Base-by-base conservation (phyloP, 2,329 filamentous ascomycete genomes). In the Aureobasidium pullulans region DNA sequence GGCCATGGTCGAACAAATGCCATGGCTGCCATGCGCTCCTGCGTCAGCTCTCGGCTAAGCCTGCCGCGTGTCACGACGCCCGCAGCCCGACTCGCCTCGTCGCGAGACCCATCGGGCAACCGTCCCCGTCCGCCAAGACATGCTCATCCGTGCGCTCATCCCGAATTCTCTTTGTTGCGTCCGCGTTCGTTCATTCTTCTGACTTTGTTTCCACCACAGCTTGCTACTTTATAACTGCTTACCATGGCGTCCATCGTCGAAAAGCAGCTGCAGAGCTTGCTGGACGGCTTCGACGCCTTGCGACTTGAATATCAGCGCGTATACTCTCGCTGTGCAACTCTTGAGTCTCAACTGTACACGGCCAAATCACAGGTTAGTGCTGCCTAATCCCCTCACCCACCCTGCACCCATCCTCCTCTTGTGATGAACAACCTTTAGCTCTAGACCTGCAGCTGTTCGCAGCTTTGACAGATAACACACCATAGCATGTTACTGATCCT, bases 391-490 rank as follows among this genome's bases (percentile, higher is more conserved):
- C 40, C 44, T 56, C 44, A 23, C 56, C 36, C n/a, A 29, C 19
- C n/a, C 54, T 23, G 13, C 23, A 44, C 53, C 19, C 47, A 23
- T 42, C 28, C 54, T 40, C 43, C 58, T 53, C 42, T 62, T 62
- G 72, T 77, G 76, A 77, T 76, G 74, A 76, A 69, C 65, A 66
- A 68, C 60, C 60, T 66, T 78, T 78, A 79, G 76, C 76, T 79
- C 76, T 79, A 78, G 76, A 79, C 72, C 76, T 79, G 74, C 71
- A 80, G 76, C 71, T 72, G 72, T 69, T 58, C 47, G 72, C 72
- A 68, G 72, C 73, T 63, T 65, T 78, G 76, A 75, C 68, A 73
- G 75, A 75, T 70, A 68, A 57, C 54, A 39, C 31, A 57, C 42
- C 71, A 73, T 73, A 76, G 72, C 71, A 70, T 69, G 71, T 71